Percentiles rank a stretch among this genome's conserved stretches.
phyloP scores from a whole-genome alignment of 169 alveolate species.

The Eimeria mitis region DNA sequence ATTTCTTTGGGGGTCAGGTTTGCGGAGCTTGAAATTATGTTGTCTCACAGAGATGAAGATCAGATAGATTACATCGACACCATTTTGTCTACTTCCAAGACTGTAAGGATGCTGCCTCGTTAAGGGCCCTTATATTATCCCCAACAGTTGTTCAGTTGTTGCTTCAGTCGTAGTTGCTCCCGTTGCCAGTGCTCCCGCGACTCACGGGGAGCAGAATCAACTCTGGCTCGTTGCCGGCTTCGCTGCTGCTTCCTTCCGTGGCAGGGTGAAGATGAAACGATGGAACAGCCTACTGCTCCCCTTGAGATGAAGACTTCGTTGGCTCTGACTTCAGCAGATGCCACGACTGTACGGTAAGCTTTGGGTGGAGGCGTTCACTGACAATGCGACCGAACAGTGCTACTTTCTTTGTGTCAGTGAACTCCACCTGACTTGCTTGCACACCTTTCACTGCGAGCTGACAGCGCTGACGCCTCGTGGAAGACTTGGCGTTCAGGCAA shows the following conservation, averaged over 20 bases:
- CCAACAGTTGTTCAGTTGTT: neutral
- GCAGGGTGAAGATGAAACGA: slow-evolving; percentile 1
- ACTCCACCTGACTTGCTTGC: neutral
- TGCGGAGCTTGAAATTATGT: neutral
- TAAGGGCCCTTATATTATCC: neutral
- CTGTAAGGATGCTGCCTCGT: slow-evolving; percentile 22
- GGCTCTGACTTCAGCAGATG: slow-evolving; percentile 45
- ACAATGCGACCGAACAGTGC: neutral
- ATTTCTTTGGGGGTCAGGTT: neutral
- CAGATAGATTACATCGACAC: slow-evolving; percentile 37
- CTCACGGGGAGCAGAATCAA: neutral
- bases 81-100: slow-evolving; percentile 1
- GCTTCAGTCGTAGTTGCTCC: neutral
- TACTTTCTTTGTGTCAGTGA: neutral
- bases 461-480: neutral
- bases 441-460: neutral
- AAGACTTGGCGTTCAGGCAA: slow-evolving; percentile 24
- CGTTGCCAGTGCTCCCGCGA: slow-evolving; percentile 1
- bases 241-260: neutral
- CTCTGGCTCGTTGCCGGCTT: neutral
- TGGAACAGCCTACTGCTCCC: slow-evolving; percentile 24
- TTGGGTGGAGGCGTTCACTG: neutral
- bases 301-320: neutral
- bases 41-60: slow-evolving; percentile 22
- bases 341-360: slow-evolving; percentile 17